Evolutionary conservation across 495 filamentous ascomycete genomes (phyloP), one percentile per base, ranked within the genome.

Genomic region (Trichoderma reesei): DNA sequence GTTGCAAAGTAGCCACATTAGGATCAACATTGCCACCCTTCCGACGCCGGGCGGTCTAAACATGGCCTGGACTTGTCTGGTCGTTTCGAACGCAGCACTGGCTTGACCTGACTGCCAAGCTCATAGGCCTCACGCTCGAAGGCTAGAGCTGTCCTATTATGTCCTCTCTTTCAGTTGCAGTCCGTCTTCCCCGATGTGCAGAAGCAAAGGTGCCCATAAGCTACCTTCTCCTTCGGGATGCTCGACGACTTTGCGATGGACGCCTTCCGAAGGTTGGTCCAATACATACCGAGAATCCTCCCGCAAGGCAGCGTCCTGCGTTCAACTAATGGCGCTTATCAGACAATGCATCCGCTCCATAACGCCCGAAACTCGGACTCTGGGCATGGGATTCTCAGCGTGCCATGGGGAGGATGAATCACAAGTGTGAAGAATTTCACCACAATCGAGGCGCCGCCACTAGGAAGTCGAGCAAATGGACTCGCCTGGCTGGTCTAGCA

Each of bases 11-110:
- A n/a, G 13, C 26, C 51, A 9, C 20, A 3, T 11, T 31, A 14
- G 16, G 51, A 56, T 31, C 51, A 56, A 56, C 8, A 31, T 56
- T 56, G 51, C 51, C 51, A 56, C 51, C 5, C 51, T 33, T 56
- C 51, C 51, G 51, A 56, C 20, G 51, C 51, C 51, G 51, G 51
- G 20, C 20, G 11, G 51, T 20, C 20, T 56, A 56, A 14, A 44
- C 14, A 56, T 56, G 20, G 51, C 51, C 10, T 48, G n/a, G 44
- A 48, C 44, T n/a, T 18, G 44, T 48, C n/a, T 48, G 44, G n/a
- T 18, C 16, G n/a, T n/a, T n/a, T 16, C 41, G n/a, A 11, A 16
- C 41, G 13, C 13, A 14, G 41, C 41, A 44, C 41, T 11, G 41
- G 41, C n/a, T n/a, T n/a, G 37, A 39, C 5, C 10, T 39, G 37